These are phyloP conservation scores for Boletus reticulatus DNA, from an alignment of 768 basidiomycete genomes.

Conservation along the genomic window DNA sequence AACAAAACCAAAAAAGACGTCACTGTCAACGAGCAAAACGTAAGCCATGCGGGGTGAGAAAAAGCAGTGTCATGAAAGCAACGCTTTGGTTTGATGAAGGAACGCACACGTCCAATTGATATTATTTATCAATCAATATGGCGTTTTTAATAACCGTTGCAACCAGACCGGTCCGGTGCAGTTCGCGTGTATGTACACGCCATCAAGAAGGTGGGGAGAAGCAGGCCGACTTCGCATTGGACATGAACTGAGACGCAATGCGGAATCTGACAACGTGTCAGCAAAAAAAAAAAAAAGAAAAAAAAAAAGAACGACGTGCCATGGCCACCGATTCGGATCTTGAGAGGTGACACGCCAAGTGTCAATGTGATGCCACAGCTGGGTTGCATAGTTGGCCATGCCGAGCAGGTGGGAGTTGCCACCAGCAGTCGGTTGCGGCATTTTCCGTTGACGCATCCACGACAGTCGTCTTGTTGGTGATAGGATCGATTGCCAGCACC, in stretches of 20 bases:
- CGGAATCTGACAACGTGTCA: neutral
- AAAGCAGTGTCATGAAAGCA: neutral
- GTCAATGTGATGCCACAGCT: too few relatives aligned
- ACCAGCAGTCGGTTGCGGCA: neutral
- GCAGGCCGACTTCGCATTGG: too few relatives aligned
- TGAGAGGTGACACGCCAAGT: too few relatives aligned
- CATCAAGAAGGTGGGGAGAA: conserved; percentile 1
- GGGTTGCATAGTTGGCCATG: too few relatives aligned
- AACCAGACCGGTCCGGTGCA: neutral
- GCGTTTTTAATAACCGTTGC: conserved; percentile 1
- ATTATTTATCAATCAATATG: too few relatives aligned
- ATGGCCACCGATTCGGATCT: neutral
- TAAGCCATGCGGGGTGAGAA: conserved; percentile 7
- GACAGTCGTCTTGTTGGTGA: too few relatives aligned
- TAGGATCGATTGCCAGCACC: too few relatives aligned
- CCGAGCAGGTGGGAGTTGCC: too few relatives aligned
- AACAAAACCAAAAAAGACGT: too few relatives aligned
- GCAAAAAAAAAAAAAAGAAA: too few relatives aligned
- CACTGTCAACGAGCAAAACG: too few relatives aligned
- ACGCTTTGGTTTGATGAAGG: neutral
- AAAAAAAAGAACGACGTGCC: neutral
- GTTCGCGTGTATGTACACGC: neutral
- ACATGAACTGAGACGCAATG: too few relatives aligned
- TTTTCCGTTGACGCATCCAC: neutral
- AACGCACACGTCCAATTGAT: neutral